phyloP scores from a whole-genome alignment of 176 grass and related monocot genomes.

The Oryza punctata region DNA sequence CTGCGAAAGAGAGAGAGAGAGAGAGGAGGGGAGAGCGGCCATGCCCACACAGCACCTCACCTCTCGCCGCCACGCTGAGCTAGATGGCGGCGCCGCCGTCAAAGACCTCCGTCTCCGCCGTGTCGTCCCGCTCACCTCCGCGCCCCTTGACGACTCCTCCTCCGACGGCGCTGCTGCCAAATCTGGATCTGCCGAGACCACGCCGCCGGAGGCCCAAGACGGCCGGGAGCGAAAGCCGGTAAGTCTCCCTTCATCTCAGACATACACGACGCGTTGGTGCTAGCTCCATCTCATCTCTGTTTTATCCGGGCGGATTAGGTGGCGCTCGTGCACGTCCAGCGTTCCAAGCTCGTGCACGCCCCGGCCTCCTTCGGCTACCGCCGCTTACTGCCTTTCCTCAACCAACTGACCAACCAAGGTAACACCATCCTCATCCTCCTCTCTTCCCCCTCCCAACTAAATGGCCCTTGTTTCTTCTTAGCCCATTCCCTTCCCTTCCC shows the following conservation, averaged over 20 bases:
- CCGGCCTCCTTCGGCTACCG: constrained; percentile 57
- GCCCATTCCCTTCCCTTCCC: neutral
- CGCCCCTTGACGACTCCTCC: constrained; percentile 24
- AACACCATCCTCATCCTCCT: neutral
- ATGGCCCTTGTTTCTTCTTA: neutral
- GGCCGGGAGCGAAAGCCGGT: constrained; percentile 35
- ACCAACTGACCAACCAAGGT: constrained; percentile 47
- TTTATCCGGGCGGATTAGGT: constrained; percentile 15
- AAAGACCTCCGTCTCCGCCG: constrained; percentile 75
- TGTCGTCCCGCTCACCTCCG: constrained; percentile 54
- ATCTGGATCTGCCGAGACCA: constrained; percentile 18
- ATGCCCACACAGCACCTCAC: constrained; percentile 34
- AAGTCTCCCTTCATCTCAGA: neutral
- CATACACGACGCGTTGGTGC: neutral
- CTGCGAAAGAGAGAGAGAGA: neutral
- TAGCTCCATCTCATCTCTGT: neutral
- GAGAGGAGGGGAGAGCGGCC: neutral
- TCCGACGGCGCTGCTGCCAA: neutral
- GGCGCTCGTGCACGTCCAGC: constrained; percentile 8
- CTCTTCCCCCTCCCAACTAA: neutral
- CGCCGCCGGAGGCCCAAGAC: constrained; percentile 30
- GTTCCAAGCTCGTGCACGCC: constrained; percentile 50
- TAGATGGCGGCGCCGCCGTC: constrained; percentile 12
- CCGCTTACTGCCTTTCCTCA: constrained; percentile 53
- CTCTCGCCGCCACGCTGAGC: constrained; percentile 34